phyloP scores from a whole-genome alignment of 2,329 filamentous ascomycete genomes.

The Apiospora phragmitis region DNA sequence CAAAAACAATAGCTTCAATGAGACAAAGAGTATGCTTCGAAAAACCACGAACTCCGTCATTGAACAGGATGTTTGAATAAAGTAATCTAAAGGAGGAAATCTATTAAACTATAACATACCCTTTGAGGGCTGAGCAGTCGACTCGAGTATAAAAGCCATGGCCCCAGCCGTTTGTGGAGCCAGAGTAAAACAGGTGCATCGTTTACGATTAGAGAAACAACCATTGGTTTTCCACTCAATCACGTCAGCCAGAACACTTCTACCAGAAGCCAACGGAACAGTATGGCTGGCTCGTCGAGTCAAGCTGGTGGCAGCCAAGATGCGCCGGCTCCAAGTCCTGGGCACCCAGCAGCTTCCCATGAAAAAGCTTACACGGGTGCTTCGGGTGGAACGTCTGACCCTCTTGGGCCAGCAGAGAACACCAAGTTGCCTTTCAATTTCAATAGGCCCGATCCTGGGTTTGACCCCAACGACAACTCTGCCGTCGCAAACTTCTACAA shows the following conservation, averaged over 20 bases:
- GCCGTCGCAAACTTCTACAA: not conserved
- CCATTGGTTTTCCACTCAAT: not conserved
- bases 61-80: not conserved
- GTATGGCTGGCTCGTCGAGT: not conserved
- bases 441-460: not conserved
- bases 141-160: not conserved
- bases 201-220: not conserved
- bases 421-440: not conserved
- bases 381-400: not conserved
- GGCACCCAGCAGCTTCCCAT: not conserved
- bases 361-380: not conserved
- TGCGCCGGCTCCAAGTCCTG: not conserved
- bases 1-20: not conserved
- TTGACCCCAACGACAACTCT: constrained; percentile 5
- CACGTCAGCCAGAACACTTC: not conserved
- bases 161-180: not conserved
- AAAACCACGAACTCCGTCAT: not conserved
- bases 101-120: not conserved
- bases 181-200: not conserved
- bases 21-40: not conserved
- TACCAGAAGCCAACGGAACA: not conserved
- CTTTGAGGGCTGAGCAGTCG: not conserved
- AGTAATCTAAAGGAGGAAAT: not conserved
- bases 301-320: not conserved
- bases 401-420: not conserved